These are phyloP conservation scores for Bryopsis sp. DNA, from an alignment of 139 green algal species.

Conservation along the genomic window DNA sequence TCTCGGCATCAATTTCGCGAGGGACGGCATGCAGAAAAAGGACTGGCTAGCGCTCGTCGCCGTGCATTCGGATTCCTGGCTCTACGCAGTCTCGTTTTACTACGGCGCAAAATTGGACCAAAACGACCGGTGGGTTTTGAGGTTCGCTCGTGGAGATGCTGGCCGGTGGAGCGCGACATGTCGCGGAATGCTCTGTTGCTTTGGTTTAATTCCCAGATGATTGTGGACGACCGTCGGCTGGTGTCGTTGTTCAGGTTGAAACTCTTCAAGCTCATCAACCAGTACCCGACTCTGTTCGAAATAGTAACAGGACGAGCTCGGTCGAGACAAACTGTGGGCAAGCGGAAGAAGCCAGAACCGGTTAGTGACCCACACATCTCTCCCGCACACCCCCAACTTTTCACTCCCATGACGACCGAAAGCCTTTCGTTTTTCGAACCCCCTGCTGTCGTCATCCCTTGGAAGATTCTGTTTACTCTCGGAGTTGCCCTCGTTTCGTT, in stretches of 20 bases:
- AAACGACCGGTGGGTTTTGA: slow-evolving; percentile 45
- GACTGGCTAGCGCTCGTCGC: slow-evolving; percentile 96
- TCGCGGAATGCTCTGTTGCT: slow-evolving; percentile 12
- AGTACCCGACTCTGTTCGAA: slow-evolving; percentile 48
- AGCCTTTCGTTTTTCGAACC: no score
- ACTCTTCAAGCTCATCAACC: slow-evolving; percentile 52
- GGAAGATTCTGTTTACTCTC: no score
- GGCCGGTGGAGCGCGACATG: not conserved
- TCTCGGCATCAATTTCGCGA: slow-evolving; percentile 95
- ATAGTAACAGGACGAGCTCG: slow-evolving; percentile 30
- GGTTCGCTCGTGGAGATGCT: not conserved
- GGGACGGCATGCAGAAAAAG: slow-evolving; percentile 76
- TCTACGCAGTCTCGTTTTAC: slow-evolving; percentile 91
- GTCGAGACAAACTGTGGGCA: slow-evolving; percentile 9
- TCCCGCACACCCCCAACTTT: no score
- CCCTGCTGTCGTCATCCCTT: no score
- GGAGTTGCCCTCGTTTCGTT: no score
- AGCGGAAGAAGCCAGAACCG: slow-evolving; percentile 27
- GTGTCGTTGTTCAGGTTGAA: slow-evolving; percentile 27
- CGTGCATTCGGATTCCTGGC: slow-evolving; percentile 94
- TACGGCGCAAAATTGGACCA: slow-evolving; percentile 86
- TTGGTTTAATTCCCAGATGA: not conserved
- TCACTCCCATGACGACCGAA: no score
- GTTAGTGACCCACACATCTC: slow-evolving; percentile 16
- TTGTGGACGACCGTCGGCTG: not conserved